phyloP scores from a whole-genome alignment of 495 filamentous ascomycete species.

The Talaromyces liani region DNA sequence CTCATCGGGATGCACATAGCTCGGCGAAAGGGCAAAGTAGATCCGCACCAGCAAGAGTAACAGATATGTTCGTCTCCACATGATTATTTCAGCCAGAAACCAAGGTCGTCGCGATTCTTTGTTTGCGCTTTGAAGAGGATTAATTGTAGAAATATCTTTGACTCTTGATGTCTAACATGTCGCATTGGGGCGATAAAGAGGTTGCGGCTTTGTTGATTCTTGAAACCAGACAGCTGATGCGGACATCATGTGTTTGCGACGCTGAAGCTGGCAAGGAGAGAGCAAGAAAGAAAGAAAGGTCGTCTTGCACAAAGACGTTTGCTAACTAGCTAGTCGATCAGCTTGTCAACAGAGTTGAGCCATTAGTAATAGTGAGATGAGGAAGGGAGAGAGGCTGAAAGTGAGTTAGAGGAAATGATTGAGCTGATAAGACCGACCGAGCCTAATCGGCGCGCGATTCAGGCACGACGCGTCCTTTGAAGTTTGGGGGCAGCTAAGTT shows the following conservation, averaged over 20 bases:
- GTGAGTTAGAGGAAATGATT: background rate
- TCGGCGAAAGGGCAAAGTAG: constrained; percentile 89
- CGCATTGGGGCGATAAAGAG: background rate
- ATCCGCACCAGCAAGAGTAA: constrained; percentile 77
- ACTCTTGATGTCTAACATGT: background rate
- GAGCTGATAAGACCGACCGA: constrained; percentile 4
- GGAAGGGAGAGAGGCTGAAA: background rate
- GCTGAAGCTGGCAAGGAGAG: background rate
- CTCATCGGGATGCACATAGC: constrained; percentile 97
- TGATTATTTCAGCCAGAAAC: constrained; percentile 28
- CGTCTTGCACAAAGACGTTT: background rate
- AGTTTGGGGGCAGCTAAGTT: no score
- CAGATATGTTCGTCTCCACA: constrained; percentile 91
- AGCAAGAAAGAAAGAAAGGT: background rate
- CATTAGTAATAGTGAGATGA: background rate
- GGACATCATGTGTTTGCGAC: constrained; percentile 1
- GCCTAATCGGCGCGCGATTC: background rate
- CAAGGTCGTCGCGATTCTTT: background rate
- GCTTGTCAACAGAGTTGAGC: background rate
- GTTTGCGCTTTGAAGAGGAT: background rate
- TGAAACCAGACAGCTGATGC: background rate
- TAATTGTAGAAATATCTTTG: background rate
- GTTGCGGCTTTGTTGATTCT: background rate
- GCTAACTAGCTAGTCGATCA: background rate
- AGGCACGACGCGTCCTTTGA: background rate